These are phyloP conservation scores for Rhizophlyctis rosea DNA, from an alignment of 192 early-diverging fungal genomes.

Conservation along the genomic window DNA sequence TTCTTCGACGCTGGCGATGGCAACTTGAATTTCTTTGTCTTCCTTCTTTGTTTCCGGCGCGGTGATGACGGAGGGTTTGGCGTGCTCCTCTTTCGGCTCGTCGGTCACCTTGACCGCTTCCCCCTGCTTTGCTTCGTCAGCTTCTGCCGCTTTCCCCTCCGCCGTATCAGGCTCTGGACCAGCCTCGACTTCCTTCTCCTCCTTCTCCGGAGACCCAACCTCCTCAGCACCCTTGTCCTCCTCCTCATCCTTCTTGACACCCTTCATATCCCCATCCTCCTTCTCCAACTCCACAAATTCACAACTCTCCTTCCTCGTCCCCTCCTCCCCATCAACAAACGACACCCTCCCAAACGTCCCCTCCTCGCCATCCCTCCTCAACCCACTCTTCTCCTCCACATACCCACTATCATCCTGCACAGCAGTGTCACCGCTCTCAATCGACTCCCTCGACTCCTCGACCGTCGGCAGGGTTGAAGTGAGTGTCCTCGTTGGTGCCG, in stretches of 20 bases:
- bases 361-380: no score
- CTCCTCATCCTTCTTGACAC: conserved; percentile 39
- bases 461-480: no score
- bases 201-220: conserved; percentile 36
- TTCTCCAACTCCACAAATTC: conserved; percentile 19
- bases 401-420: no score
- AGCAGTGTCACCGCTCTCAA: no score
- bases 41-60: no score
- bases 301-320: neutral
- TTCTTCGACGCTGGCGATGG: neutral
- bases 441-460: no score
- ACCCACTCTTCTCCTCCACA: no score
- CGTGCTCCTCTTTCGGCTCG: neutral
- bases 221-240: conserved; percentile 32
- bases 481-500: no score
- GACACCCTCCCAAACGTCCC: no score
- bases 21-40: no score
- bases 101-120: neutral
- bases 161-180: neutral
- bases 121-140: neutral
- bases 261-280: conserved; percentile 31
- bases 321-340: no score
- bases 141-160: neutral
- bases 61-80: neutral
- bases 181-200: conserved; percentile 32